A percentile compares a stretch with the other conserved stretches of the same genome.
Conservation (phyloP, 2,329 filamentous ascomycete species). For the Sporothrix mexicana region DNA sequence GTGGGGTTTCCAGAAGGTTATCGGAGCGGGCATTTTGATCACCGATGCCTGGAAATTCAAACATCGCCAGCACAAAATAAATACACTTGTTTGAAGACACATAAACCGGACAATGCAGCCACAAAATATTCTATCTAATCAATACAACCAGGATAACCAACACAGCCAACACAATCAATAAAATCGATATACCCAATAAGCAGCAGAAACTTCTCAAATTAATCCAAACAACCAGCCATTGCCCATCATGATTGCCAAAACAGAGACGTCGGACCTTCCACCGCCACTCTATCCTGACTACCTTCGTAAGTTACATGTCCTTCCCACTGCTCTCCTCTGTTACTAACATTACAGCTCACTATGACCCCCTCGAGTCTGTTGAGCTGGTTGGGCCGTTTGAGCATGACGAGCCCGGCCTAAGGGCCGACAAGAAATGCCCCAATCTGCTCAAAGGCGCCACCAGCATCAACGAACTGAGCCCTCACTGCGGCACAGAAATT, state of each 20-base stretch:
- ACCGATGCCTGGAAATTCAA: neutral
- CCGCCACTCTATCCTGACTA: conserved; percentile 39
- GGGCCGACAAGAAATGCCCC: conserved; percentile 39
- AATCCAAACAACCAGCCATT: neutral
- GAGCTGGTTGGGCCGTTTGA: conserved; percentile 40
- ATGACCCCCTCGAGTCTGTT: conserved; percentile 41
- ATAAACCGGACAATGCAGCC: no score
- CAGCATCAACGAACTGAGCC: conserved; percentile 40
- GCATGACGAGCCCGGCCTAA: conserved; percentile 41
- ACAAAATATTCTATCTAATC: no score
- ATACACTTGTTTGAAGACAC: no score
- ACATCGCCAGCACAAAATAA: neutral
- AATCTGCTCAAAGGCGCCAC: conserved; percentile 40
- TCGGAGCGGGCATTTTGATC: neutral
- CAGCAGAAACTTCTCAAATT: neutral
- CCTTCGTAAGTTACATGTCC: conserved; percentile 35
- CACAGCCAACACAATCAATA: neutral
- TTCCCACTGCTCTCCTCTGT: no score
- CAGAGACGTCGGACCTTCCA: neutral
- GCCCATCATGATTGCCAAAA: conserved; percentile 33
- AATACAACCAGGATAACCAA: no score
- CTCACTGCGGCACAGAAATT: conserved; percentile 41
- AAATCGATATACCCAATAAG: neutral
- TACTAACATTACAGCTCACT: conserved; percentile 36
- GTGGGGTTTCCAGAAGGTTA: no score